Evolutionary conservation across 2,329 filamentous ascomycete genomes (phyloP), one percentile per base, ranked within the genome.

Genomic region (Ceratocystis lukuohia): DNA sequence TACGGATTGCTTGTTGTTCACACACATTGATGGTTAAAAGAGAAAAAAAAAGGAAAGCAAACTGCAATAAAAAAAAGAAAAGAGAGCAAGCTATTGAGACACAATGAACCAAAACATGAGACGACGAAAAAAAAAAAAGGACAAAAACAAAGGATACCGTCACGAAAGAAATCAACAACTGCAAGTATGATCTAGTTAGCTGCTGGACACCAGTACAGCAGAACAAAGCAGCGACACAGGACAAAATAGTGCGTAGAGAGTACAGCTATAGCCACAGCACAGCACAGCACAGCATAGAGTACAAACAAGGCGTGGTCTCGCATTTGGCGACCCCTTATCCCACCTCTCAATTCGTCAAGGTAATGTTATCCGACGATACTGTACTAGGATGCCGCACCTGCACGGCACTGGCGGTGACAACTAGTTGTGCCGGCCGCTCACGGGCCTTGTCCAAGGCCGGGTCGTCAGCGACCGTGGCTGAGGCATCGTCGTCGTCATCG

Each of bases 141-240:
- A 30, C 67, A 64, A 66, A 61, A 65, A 63, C 61, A 50, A 41
- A 4, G 37, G 25, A 64, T 69, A 62, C 22, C 66, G 68, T 68
- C 66, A 62, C 62, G 65, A 64, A 20, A 41, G 37, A 41, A 46
- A 61, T 57, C 28, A 48, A 15, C 17, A 7, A 20, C 7, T 17
- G 37, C 53, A 59, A 59, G 33, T 17, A 59, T 59, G 28, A 2
- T 15, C n/a, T 57, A 57, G 53, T 12, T 12, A 12, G 37, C 37
- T 41, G 37, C 10, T 41, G 37, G 37, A 12, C 37, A 41, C 37
- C 37, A 41, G 8, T 41, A 41, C 6, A 12, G 37, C 8, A 41
- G 37, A 41, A 41, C 10, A 41, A 7, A 41, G 37, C 37, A 41
- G 37, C 37, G 37, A 4, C 37, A 41, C 37, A 41, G 37, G 37